Evolutionary conservation across 805 yeast species (phyloP).

Genomic region (Barnettozyma pratensis): DNA sequence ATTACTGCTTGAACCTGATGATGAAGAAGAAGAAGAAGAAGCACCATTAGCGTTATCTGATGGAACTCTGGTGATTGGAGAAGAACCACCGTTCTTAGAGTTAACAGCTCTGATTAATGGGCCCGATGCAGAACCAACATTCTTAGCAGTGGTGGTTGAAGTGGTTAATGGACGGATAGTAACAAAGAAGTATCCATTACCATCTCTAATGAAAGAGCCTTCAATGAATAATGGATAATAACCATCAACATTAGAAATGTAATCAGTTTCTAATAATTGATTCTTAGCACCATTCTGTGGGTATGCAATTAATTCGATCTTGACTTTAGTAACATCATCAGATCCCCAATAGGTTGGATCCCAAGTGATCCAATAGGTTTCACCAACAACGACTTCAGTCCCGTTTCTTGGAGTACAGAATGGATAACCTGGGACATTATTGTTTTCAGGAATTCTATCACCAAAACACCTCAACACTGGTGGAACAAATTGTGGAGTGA

Average conservation of each 20-base stretch:
- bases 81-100: constrained; percentile 27
- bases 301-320: constrained; percentile 29
- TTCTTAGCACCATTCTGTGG: constrained; percentile 30
- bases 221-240: constrained; percentile 33
- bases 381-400: constrained; percentile 40
- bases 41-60: constrained; percentile 30
- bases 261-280: constrained; percentile 30
- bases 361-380: constrained; percentile 46
- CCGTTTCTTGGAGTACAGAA: constrained; percentile 38
- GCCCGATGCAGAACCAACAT: constrained; percentile 34
- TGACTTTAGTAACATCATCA: constrained; percentile 29
- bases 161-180: constrained; percentile 34
- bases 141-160: constrained; percentile 30
- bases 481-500: constrained; percentile 34
- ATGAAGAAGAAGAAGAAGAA: constrained; percentile 12
- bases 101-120: constrained; percentile 35
- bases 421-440: constrained; percentile 29
- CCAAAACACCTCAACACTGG: constrained; percentile 42
- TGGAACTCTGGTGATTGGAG: constrained; percentile 32
- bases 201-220: constrained; percentile 23
- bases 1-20: constrained; percentile 13
- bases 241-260: constrained; percentile 34
- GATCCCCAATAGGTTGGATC: constrained; percentile 41
- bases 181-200: constrained; percentile 33
- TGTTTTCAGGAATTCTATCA: constrained; percentile 32